These are phyloP conservation scores for Hypholoma fasciculare DNA, from an alignment of 768 basidiomycete species.

Conservation along the genomic window DNA sequence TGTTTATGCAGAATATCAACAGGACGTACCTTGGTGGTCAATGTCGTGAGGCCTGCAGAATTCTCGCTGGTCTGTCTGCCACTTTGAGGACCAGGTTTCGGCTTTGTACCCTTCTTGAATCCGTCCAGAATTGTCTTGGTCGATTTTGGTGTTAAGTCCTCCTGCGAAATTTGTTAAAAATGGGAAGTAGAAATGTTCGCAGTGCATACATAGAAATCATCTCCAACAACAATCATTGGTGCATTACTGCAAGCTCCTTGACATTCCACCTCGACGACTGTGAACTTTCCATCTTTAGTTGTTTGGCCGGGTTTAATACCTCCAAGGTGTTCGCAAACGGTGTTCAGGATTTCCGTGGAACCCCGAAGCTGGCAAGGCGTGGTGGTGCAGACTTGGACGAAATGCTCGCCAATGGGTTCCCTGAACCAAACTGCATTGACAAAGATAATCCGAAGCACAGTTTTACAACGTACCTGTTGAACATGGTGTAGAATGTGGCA, in stretches of 20 bases:
- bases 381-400: conserved; percentile 98
- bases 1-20: background rate
- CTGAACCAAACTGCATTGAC: conserved; percentile 34
- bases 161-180: conserved; percentile 42
- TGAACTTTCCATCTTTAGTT: conserved; percentile 96
- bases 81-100: conserved; percentile 92
- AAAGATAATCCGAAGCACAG: background rate
- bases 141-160: conserved; percentile 78
- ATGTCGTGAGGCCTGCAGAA: conserved; percentile 84
- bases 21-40: conserved; percentile 65
- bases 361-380: conserved; percentile 97
- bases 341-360: conserved; percentile 86
- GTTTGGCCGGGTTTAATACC: conserved; percentile 87
- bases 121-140: conserved; percentile 81
- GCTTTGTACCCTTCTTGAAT: conserved; percentile 80
- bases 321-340: conserved; percentile 81
- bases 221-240: conserved; percentile 93
- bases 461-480: conserved; percentile 73
- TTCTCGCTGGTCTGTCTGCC: conserved; percentile 89
- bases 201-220: conserved; percentile 89
- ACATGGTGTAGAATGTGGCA: conserved; percentile 99
- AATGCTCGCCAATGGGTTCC: conserved; percentile 91
- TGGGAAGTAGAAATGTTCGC: background rate
- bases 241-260: conserved; percentile 98
- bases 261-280: conserved; percentile 97